Base-by-base conservation (phyloP, 441 rosid species). In the Euphorbia schlechtendalii region DNA sequence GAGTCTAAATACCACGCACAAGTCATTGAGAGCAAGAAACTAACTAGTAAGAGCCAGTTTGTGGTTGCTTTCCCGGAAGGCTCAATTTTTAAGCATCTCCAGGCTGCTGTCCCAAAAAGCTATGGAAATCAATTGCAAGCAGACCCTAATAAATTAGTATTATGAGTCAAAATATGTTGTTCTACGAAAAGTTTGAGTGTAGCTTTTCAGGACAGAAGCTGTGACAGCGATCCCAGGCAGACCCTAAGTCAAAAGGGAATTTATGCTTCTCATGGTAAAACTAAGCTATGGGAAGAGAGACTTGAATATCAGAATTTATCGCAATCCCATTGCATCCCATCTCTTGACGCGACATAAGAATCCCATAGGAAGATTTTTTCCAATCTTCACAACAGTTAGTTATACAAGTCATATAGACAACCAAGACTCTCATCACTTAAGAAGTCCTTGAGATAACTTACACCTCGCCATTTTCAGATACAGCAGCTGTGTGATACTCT, bases 381-480 rank as follows among this genome's bases (percentile, higher is more conserved):
- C 81, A 78, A 76, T 78, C 83, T 76, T 79, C 84, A 76, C 68
- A 81, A n/a, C n/a, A n/a, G 68, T 81, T 65, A 77, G 74, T 74
- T 73, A 74, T 71, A 77, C 71, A 75, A 77, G 83, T 80, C 81
- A 80, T 76, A 77, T 27, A 59, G 78, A 84, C 69, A 76, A 76
- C 72, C 80, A 78, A 69, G 77, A 46, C 75, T 74, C 63, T 76
- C 82, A 85, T 77, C 82, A 73, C 68, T 53, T 63, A 76, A 70
- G 38, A 71, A 76, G 63, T 82, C 65, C 65, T 71, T 75, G 32
- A 74, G 78, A 78, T 74, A 80, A 88, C 99, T 94, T 91, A 90
- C 97, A 90, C 96, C 93, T 94, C 97, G 74, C 96, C 90, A 51
- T 62, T 81, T 64, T 89, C 96, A 63, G 96, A 89, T 72, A 94